Base-by-base conservation (phyloP, 192 early-diverging fungal species). In the Coemansia sp. region DNA sequence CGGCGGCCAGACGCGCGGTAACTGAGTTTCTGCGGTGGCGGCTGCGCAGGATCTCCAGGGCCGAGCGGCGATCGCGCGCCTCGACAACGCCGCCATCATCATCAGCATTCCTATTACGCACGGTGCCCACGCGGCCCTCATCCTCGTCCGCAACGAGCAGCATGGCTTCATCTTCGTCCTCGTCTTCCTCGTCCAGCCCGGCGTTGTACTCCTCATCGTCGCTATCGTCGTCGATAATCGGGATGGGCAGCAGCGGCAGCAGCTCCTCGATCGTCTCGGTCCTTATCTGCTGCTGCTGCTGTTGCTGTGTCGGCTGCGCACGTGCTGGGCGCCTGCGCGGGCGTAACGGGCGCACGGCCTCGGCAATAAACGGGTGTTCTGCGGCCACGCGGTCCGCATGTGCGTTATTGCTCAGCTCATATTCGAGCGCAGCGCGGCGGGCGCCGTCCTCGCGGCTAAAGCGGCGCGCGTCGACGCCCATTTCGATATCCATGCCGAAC, bases 181-280 rank as follows among this genome's bases (percentile, higher is more conserved):
- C 83, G 3, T 82, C 83, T 2, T 87, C 81, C 31, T 81, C 78
- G 5, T 86, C 85, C 11, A 63, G 67, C 5, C 55, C 80, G 28
- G 31, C 73, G 56, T 54, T 65, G 57, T 82, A 87, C 32, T 87
- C 86, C 31, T 84, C 84, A 27, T 84, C 86, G 49, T 83, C 82
- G 43, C 79, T 81, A 25, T 85, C 84, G 28, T 87, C 85, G n/a
- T 81, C 80, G 7, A 85, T 65, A 6, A 85, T 64, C 0, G 78
- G 78, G 6, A 84, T 59, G 28, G 81, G 77, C 5, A 81, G 66
- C 16, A 67, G 75, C 56, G 69, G 75, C 48, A 77, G 54, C 30
- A 79, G 69, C 16, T 73, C 61, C 45, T 79, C 76, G 7, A 53
- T 52, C 6, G 61, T 46, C 53, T 71, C 73, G 4, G 65, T 59